Conservation (phyloP, 2,329 filamentous ascomycete genomes). For the Pestalotiopsis sp. region DNA sequence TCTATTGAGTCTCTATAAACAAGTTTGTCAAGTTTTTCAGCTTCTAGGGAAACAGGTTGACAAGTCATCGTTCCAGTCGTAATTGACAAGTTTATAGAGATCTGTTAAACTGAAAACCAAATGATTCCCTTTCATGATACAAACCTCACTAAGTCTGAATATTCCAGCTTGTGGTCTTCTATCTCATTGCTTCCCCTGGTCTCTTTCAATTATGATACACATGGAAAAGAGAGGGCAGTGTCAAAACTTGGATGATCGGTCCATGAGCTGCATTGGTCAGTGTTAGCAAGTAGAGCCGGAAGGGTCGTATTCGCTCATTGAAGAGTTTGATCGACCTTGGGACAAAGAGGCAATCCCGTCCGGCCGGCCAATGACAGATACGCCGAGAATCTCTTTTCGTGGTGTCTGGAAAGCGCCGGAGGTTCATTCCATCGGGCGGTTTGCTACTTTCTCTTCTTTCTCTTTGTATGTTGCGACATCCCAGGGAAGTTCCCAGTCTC, state of each 20-base stretch:
- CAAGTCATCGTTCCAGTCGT: no score
- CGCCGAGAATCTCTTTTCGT: background rate
- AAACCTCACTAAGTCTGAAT: no score
- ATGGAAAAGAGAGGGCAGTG: background rate
- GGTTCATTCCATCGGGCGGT: background rate
- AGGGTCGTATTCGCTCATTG: background rate
- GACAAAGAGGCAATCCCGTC: background rate
- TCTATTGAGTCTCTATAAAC: no score
- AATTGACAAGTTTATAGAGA: no score
- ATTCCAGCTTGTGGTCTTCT: no score
- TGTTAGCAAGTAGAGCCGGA: background rate
- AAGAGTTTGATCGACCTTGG: background rate
- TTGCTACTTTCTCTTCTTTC: background rate
- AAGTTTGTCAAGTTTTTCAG: no score
- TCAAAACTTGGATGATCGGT: background rate
- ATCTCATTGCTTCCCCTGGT: no score
- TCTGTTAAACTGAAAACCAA: no score
- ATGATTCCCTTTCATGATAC: no score
- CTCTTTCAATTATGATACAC: background rate
- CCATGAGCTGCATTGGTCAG: background rate
- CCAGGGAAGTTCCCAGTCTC: background rate
- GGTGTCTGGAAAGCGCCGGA: background rate
- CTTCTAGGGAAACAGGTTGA: no score
- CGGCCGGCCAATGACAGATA: background rate
- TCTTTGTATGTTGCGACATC: background rate